Evolutionary conservation across 495 filamentous ascomycete species (phyloP).

Genomic region (Aspergillus diversus): DNA sequence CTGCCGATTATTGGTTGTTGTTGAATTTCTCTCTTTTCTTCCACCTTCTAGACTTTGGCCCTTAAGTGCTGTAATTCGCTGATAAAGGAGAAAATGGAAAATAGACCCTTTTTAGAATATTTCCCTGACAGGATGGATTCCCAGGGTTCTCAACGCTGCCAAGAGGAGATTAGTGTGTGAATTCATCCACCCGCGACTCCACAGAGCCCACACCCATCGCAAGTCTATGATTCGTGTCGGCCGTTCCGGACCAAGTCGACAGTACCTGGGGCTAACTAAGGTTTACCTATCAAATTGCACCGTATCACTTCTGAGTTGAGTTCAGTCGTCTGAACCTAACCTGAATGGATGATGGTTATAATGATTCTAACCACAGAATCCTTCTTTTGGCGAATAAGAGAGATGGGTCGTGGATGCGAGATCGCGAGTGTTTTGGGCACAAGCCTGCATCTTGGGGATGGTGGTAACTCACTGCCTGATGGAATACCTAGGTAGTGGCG

Average conservation of each 20-base stretch:
- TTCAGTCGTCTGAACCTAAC: slow-evolving; percentile 21
- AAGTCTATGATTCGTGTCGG: slow-evolving; percentile 33
- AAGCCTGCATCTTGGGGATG: background rate
- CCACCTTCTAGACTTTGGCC: background rate
- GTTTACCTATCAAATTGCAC: slow-evolving; percentile 23
- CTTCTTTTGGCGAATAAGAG: no score
- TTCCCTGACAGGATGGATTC: slow-evolving; percentile 1
- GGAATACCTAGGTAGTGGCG: no score
- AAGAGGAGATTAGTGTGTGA: slow-evolving; percentile 21
- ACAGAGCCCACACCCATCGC: slow-evolving; percentile 20
- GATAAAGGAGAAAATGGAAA: background rate
- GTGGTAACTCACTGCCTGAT: slow-evolving; percentile 1
- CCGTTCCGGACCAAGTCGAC: slow-evolving; percentile 30
- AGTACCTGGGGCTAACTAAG: slow-evolving; percentile 30
- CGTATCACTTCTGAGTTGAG: slow-evolving; percentile 11
- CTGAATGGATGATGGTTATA: slow-evolving; percentile 14
- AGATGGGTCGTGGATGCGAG: background rate
- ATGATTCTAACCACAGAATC: slow-evolving; percentile 13
- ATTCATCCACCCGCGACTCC: slow-evolving; percentile 22
- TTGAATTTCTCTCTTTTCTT: background rate
- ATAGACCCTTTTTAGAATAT: background rate
- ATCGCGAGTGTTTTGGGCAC: background rate
- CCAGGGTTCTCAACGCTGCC: slow-evolving; percentile 10
- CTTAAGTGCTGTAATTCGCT: no score
- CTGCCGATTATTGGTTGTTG: background rate